Base-by-base conservation (phyloP, 768 basidiomycete genomes). In the Collybiopsis luxurians region DNA sequence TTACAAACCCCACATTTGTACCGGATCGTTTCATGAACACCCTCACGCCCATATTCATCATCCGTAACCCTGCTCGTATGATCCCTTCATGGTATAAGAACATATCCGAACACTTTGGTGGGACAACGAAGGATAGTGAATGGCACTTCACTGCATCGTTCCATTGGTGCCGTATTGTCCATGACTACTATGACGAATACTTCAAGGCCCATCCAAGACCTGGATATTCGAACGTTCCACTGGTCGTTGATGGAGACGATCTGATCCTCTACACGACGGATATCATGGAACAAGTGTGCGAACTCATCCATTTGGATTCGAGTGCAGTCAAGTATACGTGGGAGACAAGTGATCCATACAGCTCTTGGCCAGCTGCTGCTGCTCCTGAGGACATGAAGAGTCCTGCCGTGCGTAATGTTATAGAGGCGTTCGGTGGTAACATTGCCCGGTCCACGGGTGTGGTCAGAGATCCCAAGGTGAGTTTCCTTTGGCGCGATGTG, bases 1-100 rank as follows among this genome's bases (percentile, higher is more conserved):
- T 13, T 1, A 39, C 51, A 24, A 53, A 53, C 40, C 51, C 51
- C 15, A 39, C 51, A 27, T 43, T 53, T 30, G 40, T 53, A 19
- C 51, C 51, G 3, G 51, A 53, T 42, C 36, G 51, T 15, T 53
- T 53, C 27, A 39, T 53, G 15, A 53, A 53, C 15, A 53, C 51
- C 15, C 51, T 53, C 27, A 40, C 51, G 15, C 51, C 51, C 6
- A 43, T 53, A 13, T 53, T 53, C 13, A 53, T 53, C 26, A 53
- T 53, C 23, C 51, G 51, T 24, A 23, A 53, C 17, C 51, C 51
- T 2, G 38, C 38, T 21, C 36, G 40, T 26, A 43, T 43, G 40
- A 40, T 53, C 21, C 51, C 51, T 11, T 53, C 51, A 19, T 49
- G 48, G 48, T 53, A 53, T 36, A 39, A 40, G 12, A 39, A 43